These are phyloP conservation scores for Arabis alpina DNA, from an alignment of 345 rosid species.

Conservation along the genomic window DNA sequence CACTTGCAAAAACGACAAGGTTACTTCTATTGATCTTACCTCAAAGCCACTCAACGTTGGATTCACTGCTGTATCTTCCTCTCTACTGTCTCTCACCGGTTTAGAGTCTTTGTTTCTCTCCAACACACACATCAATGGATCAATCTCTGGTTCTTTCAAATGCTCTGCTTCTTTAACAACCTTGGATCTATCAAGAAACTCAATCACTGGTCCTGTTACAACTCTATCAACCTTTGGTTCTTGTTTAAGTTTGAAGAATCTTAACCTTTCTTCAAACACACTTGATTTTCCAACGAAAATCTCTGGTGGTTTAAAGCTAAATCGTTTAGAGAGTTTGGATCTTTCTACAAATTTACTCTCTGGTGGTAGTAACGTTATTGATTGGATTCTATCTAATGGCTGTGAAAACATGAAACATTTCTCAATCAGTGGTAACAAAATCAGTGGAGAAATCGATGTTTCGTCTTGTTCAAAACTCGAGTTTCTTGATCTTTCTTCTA, in stretches of 20 bases:
- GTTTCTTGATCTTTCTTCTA: conserved; percentile 71
- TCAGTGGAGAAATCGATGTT: conserved; percentile 69
- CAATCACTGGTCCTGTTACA: conserved; percentile 62
- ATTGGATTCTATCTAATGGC: conserved; percentile 61
- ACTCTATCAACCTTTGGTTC: conserved; percentile 52
- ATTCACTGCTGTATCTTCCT: conserved; percentile 59
- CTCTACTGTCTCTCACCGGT: conserved; percentile 55
- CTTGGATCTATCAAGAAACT: conserved; percentile 81
- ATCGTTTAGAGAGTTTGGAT: conserved; percentile 65
- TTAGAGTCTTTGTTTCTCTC: conserved; percentile 62
- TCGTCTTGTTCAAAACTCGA: conserved; percentile 61
- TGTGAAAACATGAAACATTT: conserved; percentile 60
- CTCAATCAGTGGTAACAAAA: conserved; percentile 66
- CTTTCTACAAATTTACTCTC: conserved; percentile 67
- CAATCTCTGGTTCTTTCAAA: conserved; percentile 57
- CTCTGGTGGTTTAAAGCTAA: conserved; percentile 54
- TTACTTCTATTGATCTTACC: conserved; percentile 66
- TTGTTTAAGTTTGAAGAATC: conserved; percentile 58
- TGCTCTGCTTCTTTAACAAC: conserved; percentile 63
- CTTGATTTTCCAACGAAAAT: conserved; percentile 53
- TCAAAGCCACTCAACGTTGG: conserved; percentile 50
- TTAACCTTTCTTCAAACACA: conserved; percentile 68
- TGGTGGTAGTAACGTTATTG: conserved; percentile 52
- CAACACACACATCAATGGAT: conserved; percentile 60
- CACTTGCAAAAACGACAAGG: conserved; percentile 59